These are phyloP conservation scores for Williopsis jadinii DNA, from an alignment of 1,139 yeast genomes.

Conservation along the genomic window DNA sequence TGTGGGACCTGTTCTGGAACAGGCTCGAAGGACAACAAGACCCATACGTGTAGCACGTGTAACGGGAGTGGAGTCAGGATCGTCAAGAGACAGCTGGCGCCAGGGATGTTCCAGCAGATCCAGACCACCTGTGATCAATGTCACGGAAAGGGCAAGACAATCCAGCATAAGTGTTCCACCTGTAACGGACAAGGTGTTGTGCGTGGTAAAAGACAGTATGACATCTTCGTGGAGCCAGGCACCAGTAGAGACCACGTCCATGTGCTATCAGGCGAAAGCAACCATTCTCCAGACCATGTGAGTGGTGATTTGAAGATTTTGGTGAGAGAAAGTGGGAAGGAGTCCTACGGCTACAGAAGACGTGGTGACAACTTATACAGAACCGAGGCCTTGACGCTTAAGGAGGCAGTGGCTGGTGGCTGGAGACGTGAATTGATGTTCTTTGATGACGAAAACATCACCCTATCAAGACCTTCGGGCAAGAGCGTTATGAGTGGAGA, in stretches of 20 bases:
- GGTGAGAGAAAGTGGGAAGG: slow-evolving; percentile 44
- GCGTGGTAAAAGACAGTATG: slow-evolving; percentile 49
- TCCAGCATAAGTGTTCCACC: slow-evolving; percentile 53
- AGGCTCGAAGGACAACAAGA: slow-evolving; percentile 76
- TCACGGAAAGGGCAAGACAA: slow-evolving; percentile 66
- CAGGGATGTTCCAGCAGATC: slow-evolving; percentile 84
- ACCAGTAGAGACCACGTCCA: slow-evolving; percentile 52
- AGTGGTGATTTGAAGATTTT: slow-evolving; percentile 73
- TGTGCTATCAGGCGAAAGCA: slow-evolving; percentile 70
- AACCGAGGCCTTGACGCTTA: slow-evolving; percentile 65
- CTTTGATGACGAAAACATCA: slow-evolving; percentile 51
- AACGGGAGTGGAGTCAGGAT: slow-evolving; percentile 65
- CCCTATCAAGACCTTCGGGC: slow-evolving; percentile 44
- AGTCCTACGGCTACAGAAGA: slow-evolving; percentile 81
- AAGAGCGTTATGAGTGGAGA: slow-evolving; percentile 55
- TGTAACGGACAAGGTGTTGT: slow-evolving; percentile 71
- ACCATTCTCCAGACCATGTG: slow-evolving; percentile 70
- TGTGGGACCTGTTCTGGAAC: slow-evolving; percentile 78
- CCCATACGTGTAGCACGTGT: slow-evolving; percentile 60
- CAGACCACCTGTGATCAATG: slow-evolving; percentile 77
- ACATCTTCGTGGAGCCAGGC: slow-evolving; percentile 66
- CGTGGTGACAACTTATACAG: slow-evolving; percentile 69
- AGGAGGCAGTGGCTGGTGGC: slow-evolving; percentile 71
- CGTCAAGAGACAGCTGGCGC: slow-evolving; percentile 74
- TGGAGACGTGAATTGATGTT: slow-evolving; percentile 67